Conservation (phyloP, 768 basidiomycete genomes). For the Leccinum fibrillosum region DNA sequence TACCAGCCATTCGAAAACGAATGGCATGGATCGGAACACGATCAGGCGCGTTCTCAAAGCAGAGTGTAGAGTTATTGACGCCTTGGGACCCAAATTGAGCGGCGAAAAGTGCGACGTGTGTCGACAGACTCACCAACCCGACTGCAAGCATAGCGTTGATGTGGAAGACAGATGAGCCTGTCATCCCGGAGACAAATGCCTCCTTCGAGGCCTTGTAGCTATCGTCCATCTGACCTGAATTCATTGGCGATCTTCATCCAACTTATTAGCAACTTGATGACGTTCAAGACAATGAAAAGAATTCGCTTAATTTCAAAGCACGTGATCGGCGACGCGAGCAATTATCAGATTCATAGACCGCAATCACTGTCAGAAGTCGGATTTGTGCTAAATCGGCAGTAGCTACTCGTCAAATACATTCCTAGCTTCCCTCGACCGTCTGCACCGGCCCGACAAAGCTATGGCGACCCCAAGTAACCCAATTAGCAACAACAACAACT, state of each 20-base stretch:
- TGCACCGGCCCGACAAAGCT: slow-evolving; percentile 45
- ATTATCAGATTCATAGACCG: too few relatives aligned
- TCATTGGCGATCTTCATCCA: background rate
- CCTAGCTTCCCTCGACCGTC: slow-evolving; percentile 23
- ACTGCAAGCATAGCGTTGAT: slow-evolving; percentile 67
- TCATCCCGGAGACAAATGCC: slow-evolving; percentile 72
- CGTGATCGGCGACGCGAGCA: slow-evolving; percentile 6
- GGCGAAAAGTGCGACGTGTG: background rate
- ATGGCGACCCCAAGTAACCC: slow-evolving; percentile 46
- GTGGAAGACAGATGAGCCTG: slow-evolving; percentile 65
- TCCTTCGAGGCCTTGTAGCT: slow-evolving; percentile 78
- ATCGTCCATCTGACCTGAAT: slow-evolving; percentile 14
- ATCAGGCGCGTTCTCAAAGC: slow-evolving; percentile 50
- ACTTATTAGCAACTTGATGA: background rate
- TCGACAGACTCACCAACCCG: slow-evolving; percentile 49
- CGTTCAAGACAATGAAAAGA: background rate
- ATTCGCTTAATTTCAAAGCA: too few relatives aligned
- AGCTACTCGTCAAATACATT: background rate
- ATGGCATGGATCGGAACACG: slow-evolving; percentile 33
- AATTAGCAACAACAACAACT: slow-evolving; percentile 43
- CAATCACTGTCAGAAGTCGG: too few relatives aligned
- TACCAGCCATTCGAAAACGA: slow-evolving; percentile 55
- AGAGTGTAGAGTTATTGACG: slow-evolving; percentile 69
- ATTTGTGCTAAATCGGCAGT: background rate
- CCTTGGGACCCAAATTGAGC: slow-evolving; percentile 41